These are phyloP conservation scores for Aureobasidium namibiae DNA, from an alignment of 2,329 filamentous ascomycete species.

Conservation along the genomic window DNA sequence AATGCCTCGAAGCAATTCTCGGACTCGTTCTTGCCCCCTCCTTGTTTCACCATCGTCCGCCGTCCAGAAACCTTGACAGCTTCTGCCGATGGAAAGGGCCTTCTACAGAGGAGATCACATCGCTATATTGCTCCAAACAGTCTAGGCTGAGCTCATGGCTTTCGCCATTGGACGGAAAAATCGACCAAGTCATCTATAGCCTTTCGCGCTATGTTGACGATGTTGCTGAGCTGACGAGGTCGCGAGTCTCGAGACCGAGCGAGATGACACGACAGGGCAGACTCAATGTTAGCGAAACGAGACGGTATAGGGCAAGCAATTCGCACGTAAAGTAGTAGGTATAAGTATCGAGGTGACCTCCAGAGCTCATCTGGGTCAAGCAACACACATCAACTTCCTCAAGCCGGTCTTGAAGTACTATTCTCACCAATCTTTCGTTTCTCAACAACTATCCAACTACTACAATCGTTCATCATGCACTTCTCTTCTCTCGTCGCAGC, in stretches of 20 bases:
- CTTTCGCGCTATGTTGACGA: background rate
- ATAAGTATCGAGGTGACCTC: background rate
- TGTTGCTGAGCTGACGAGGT: background rate
- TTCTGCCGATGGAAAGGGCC: constrained; percentile 3
- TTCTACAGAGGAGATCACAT: background rate
- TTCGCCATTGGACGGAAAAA: constrained; percentile 7
- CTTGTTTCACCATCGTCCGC: constrained; percentile 9
- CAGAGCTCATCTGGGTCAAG: background rate
- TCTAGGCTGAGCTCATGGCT: background rate
- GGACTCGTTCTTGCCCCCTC: background rate
- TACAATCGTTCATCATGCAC: constrained; percentile 8
- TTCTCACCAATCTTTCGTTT: background rate
- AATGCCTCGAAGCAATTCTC: background rate
- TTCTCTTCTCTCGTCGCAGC: constrained; percentile 14
- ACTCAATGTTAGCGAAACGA: background rate
- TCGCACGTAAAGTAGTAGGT: background rate
- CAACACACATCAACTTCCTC: background rate
- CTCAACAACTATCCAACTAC: background rate
- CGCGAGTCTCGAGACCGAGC: background rate
- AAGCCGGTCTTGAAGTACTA: constrained; percentile 4
- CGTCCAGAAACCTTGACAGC: background rate
- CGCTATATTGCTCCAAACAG: background rate
- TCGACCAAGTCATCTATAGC: background rate
- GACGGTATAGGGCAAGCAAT: background rate
- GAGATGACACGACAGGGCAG: background rate